These are phyloP conservation scores for Ceratorhiza oryzae-sativae DNA, from an alignment of 1,284 basidiomycete species.

Conservation along the genomic window DNA sequence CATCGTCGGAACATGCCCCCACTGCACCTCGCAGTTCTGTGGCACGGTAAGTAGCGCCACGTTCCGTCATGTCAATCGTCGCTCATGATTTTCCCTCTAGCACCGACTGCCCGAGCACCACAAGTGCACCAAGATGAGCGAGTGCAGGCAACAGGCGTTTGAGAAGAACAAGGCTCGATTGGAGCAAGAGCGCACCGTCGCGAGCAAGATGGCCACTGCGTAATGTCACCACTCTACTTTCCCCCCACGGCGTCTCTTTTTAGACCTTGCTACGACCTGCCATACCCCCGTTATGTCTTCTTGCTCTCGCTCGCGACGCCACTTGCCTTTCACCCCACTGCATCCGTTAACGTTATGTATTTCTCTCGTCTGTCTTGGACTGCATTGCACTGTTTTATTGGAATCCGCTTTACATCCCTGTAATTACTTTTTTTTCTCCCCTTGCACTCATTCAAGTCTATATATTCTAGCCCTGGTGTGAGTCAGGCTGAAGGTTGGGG, in stretches of 20 bases:
- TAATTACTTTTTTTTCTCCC: constrained; percentile 27
- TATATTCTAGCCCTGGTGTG: constrained; percentile 17
- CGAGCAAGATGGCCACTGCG: constrained; percentile 81
- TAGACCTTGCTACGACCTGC: neutral
- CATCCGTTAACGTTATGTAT: constrained; percentile 35
- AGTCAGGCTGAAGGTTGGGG: neutral
- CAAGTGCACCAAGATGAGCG: constrained; percentile 76
- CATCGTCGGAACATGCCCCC: constrained; percentile 81
- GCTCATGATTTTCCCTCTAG: constrained; percentile 53
- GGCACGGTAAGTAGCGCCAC: constrained; percentile 63
- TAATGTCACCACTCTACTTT: constrained; percentile 51
- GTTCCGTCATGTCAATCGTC: neutral
- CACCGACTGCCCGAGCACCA: constrained; percentile 86
- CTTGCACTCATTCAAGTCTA: constrained; percentile 35
- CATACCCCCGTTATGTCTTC: constrained; percentile 15
- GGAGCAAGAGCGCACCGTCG: constrained; percentile 84
- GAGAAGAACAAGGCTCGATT: constrained; percentile 84
- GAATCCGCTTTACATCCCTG: neutral
- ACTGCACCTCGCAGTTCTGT: constrained; percentile 78
- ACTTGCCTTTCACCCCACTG: constrained; percentile 36
- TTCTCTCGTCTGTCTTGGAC: constrained; percentile 37
- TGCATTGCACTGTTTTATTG: constrained; percentile 38
- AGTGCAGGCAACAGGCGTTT: constrained; percentile 83
- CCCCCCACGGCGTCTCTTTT: constrained; percentile 32
- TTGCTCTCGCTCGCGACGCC: constrained; percentile 11